Percentiles rank a stretch among this genome's conserved stretches.
These are phyloP conservation scores for Podila clonocystis DNA, from an alignment of 192 early-diverging fungal species.

Conservation along the genomic window DNA sequence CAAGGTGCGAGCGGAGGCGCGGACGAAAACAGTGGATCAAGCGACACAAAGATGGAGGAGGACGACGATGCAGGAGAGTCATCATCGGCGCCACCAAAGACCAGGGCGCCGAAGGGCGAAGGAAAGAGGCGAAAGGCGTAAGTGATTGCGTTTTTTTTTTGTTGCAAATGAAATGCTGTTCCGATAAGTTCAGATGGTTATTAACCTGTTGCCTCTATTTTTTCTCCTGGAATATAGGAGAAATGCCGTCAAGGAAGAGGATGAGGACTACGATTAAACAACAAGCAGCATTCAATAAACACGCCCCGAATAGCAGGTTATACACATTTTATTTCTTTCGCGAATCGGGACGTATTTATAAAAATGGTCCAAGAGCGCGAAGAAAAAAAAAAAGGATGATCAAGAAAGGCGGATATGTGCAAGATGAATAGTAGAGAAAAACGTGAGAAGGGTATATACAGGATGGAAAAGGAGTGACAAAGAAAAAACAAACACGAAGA, in stretches of 20 bases:
- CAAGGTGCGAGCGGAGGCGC: slow-evolving; percentile 21
- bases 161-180: not conserved
- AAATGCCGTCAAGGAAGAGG: slow-evolving; percentile 17
- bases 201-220: not conserved
- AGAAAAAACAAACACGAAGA: no score
- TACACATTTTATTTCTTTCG: slow-evolving; percentile 5
- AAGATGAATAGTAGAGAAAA: not conserved
- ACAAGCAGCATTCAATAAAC: slow-evolving; percentile 20
- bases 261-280: slow-evolving; percentile 36
- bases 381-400: not conserved
- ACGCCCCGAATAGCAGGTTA: not conserved
- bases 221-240: slow-evolving; percentile 12
- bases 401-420: not conserved
- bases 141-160: not conserved
- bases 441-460: not conserved
- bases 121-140: slow-evolving; percentile 2
- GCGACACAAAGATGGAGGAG: slow-evolving; percentile 25
- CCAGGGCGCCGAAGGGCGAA: not conserved
- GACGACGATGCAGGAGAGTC: slow-evolving; percentile 13
- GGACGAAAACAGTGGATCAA: slow-evolving; percentile 4
- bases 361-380: not conserved
- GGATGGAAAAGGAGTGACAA: not conserved
- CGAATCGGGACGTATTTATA: not conserved
- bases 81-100: slow-evolving; percentile 1
- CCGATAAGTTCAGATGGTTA: no score